These are phyloP conservation scores for Colletotrichum sp. DNA, from an alignment of 2,329 filamentous ascomycete species.

Conservation along the genomic window DNA sequence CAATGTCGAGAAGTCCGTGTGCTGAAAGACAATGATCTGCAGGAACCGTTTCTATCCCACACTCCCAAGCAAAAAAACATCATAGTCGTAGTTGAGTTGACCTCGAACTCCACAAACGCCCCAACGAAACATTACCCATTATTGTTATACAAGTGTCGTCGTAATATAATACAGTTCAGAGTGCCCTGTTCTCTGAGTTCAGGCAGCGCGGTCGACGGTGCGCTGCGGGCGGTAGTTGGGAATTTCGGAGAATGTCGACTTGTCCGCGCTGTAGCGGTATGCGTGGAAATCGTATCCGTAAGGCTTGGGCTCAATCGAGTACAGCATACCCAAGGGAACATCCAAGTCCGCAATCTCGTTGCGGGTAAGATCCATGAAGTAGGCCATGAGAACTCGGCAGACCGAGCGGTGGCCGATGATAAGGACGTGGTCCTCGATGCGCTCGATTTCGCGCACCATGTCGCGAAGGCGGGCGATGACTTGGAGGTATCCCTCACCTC, in stretches of 20 bases:
- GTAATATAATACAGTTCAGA: conserved; percentile 8
- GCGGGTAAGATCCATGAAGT: conserved; percentile 91
- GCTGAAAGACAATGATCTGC: not conserved
- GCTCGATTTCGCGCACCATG: conserved; percentile 96
- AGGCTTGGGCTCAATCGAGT: conserved; percentile 94
- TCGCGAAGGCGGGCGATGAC: conserved; percentile 94
- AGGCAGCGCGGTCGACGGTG: conserved; percentile 48
- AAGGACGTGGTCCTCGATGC: conserved; percentile 93
- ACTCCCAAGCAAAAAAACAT: not conserved
- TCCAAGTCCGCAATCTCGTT: conserved; percentile 95
- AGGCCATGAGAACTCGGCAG: conserved; percentile 89
- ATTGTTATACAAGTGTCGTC: conserved; percentile 14
- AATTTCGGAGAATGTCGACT: conserved; percentile 82
- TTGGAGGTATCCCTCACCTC: conserved; percentile 95
- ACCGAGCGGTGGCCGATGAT: conserved; percentile 93
- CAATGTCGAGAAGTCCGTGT: not conserved
- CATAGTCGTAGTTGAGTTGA: conserved; percentile 13
- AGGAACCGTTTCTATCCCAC: not conserved
- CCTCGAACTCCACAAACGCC: conserved; percentile 14
- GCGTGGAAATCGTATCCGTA: conserved; percentile 98
- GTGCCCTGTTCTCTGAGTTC: conserved; percentile 1
- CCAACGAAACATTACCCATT: not conserved
- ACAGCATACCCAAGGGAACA: conserved; percentile 91
- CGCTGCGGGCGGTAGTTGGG: conserved; percentile 81
- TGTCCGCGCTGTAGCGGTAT: conserved; percentile 83